phyloP scores from a whole-genome alignment of 495 filamentous ascomycete species.

The Terfezia claveryi region DNA sequence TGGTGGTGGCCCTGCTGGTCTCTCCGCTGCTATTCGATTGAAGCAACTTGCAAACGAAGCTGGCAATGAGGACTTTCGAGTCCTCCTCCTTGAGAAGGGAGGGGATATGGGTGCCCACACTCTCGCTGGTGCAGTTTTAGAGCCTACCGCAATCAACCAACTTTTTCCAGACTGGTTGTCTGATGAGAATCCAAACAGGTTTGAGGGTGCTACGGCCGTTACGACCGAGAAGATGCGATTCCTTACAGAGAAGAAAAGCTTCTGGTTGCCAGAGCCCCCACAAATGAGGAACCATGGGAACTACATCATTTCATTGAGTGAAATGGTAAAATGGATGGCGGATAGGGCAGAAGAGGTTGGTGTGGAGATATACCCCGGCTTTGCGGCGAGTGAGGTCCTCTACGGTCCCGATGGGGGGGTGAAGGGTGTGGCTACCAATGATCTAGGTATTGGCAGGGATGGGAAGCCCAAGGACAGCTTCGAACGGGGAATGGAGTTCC shows the following conservation, averaged over 20 bases:
- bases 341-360: constrained; percentile 88
- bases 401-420: constrained; percentile 74
- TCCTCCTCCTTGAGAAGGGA: constrained; percentile 84
- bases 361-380: constrained; percentile 96
- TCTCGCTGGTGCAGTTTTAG: constrained; percentile 69
- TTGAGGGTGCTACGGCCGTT: constrained; percentile 63
- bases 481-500: constrained; percentile 96
- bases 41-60: constrained; percentile 90
- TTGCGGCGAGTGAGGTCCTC: constrained; percentile 80
- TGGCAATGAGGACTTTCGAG: constrained; percentile 89
- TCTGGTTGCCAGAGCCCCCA: constrained; percentile 68
- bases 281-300: constrained; percentile 99
- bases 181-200: constrained; percentile 65
- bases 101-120: constrained; percentile 90
- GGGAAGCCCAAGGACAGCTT: constrained; percentile 81
- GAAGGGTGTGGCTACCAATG: constrained; percentile 88
- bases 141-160: constrained; percentile 64
- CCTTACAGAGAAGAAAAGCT: constrained; percentile 57
- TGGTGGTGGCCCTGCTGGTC: constrained; percentile 77
- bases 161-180: constrained; percentile 84
- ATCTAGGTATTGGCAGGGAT: constrained; percentile 58
- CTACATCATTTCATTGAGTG: constrained; percentile 86
- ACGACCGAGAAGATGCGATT: constrained; percentile 78
- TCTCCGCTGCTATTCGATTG: constrained; percentile 77
- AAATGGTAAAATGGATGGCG: constrained; percentile 83